phyloP scores from a whole-genome alignment of 2,329 filamentous ascomycete species.

The Epicoccum nigrum region DNA sequence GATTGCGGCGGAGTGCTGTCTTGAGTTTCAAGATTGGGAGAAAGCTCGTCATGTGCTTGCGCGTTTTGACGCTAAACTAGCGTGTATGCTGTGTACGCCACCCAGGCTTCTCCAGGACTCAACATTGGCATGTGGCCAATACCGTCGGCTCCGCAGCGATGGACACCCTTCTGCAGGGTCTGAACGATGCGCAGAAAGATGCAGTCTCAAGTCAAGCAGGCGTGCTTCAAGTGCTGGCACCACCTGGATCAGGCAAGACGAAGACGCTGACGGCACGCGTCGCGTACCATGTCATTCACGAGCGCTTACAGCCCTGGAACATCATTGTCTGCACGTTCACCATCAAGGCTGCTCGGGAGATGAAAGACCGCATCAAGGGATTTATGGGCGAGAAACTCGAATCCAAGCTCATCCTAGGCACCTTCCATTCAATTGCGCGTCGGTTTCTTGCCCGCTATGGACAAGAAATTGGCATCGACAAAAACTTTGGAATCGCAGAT shows the following conservation, averaged over 20 bases:
- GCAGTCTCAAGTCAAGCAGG: constrained; percentile 68
- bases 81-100: background rate
- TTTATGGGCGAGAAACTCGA: constrained; percentile 80
- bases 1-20: no score
- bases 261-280: constrained; percentile 93
- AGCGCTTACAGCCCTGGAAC: constrained; percentile 78
- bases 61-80: constrained; percentile 9
- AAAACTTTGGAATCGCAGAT: constrained; percentile 91
- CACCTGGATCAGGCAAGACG: constrained; percentile 82
- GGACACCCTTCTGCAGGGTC: constrained; percentile 63
- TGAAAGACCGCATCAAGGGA: constrained; percentile 84
- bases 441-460: constrained; percentile 86
- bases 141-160: constrained; percentile 43
- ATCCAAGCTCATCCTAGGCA: constrained; percentile 81
- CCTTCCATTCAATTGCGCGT: constrained; percentile 91
- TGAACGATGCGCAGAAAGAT: constrained; percentile 68
- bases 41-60: constrained; percentile 9
- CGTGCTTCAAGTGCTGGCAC: constrained; percentile 66
- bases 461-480: constrained; percentile 77
- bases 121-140: constrained; percentile 18
- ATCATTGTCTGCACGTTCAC: constrained; percentile 97
- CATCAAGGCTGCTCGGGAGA: constrained; percentile 90
- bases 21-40: no score
- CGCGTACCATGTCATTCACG: constrained; percentile 79
- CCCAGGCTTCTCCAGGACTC: background rate